Evolutionary conservation across 2,329 filamentous ascomycete species (phyloP), one percentile per base, ranked within the genome.

Genomic region (Claviceps humidiphila): DNA sequence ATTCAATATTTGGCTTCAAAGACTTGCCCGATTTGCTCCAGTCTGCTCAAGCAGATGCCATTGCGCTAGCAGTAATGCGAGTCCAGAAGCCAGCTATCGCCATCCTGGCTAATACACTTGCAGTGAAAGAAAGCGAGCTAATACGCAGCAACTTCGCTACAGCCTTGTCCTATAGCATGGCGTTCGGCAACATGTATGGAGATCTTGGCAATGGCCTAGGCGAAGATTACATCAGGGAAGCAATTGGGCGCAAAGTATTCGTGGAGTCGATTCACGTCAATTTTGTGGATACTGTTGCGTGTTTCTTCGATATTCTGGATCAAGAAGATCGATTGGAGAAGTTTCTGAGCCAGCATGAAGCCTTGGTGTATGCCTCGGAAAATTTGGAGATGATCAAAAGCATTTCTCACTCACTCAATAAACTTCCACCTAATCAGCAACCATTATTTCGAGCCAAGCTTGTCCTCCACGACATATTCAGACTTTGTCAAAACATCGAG

Each of bases 391-490:
- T 80, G 30, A 95, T 98, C 62, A 84, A 81, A 57, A 67, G 65
- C 3, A 81, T 84, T 57, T 80, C 85, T 34, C 73, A 82, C 57
- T 89, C 89, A 0, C 70, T 73, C 2, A 75, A 78, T 30, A 68
- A 71, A 13, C 71, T 96, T 7, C 85, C 89, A 3, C 74, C 84
- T 11, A 87, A 85, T 52, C 89, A 95, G 58, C 90, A 97, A 60
- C 93, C 93, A 3, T 83, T 81, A 51, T 97, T 96, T 69, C 84
- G 79, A 58, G 83, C 84, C 30, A 89, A 84, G 58, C 86, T 85
- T 60, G 74, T 98, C 3, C 72, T 84, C 11, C 79, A 84, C 55
- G 82, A 93, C 61, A 75, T 97, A 22, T 76, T 85, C 14, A 81
- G 89, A 53, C 70, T 97, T n/a, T 94, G 87, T 61, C 79, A 78